Evolutionary conservation across 73 alveolate species (phyloP), one percentile per base, ranked within the genome.

Genomic region (Halteria grandinella): DNA sequence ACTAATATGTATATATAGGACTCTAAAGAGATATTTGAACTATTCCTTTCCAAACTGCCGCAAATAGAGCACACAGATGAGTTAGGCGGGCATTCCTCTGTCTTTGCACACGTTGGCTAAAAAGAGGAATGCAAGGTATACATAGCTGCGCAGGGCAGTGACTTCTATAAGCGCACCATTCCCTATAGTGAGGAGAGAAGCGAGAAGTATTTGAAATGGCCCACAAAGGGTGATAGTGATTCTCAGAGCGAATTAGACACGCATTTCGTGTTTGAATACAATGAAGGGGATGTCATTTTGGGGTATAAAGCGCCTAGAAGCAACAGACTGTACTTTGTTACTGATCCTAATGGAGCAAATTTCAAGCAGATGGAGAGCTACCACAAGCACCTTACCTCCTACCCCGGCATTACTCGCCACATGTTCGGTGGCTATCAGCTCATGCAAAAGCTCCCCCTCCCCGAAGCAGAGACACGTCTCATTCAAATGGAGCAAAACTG

Each of bases 341-440:
- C 40, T 43, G 91, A 82, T 39, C 86, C 86, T 2, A 50, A 57
- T 14, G 91, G 90, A 28, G 69, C 85, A 1, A 50, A 24, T 1
- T 31, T 72, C 23, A 58, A 45, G 23, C 17, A 55, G 20, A 71
- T 55, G 84, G 92, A 60, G 32, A 72, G n/a, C 0, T 69, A 60
- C 44, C 69, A 55, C 41, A 15, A 47, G 7, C 11, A 43, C 0
- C 49, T 69, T 12, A 44, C 28, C 24, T 24, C 18, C 33, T 39
- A 34, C 27, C 51, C 82, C 48, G 4, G 34, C n/a, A 40, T 60
- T 3, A 60, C 24, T 14, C 55, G 75, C 48, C 92, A 83, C 40
- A 34, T 83, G 63, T 83, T 73, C 40, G 92, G 87, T n/a, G 92
- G 91, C 1, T 82, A 41, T 40, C 53, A 83, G 51, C 53, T 24